phyloP scores from a whole-genome alignment of 257 asterid genomes.

The Lycium barbarum region DNA sequence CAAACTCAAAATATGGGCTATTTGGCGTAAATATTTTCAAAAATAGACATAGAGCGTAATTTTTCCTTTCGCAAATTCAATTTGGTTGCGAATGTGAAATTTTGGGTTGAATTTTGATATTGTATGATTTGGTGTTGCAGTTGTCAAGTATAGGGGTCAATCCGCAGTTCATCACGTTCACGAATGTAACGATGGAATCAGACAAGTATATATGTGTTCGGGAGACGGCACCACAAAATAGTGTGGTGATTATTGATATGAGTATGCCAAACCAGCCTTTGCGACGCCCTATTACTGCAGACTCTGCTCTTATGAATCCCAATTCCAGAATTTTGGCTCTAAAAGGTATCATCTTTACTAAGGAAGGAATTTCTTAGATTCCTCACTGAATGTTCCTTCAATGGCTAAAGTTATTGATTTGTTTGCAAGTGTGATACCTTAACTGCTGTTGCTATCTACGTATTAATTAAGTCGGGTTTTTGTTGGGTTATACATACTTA shows the following conservation, averaged over 20 bases:
- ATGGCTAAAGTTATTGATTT: neutral
- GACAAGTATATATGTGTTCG: slow-evolving; percentile 97
- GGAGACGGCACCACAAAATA: slow-evolving; percentile 95
- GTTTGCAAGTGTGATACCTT: neutral
- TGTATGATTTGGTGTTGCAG: slow-evolving; percentile 63
- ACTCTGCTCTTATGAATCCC: slow-evolving; percentile 98
- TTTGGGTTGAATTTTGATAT: slow-evolving; percentile 43
- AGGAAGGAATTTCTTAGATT: neutral
- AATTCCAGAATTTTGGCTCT: slow-evolving; percentile 86
- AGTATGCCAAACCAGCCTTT: slow-evolving; percentile 96
- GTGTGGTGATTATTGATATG: slow-evolving; percentile 95
- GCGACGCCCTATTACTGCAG: slow-evolving; percentile 98
- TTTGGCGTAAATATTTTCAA: too few relatives aligned
- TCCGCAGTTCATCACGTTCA: slow-evolving; percentile 86
- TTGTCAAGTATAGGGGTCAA: slow-evolving; percentile 95
- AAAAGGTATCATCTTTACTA: slow-evolving; percentile 62
- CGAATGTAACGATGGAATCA: slow-evolving; percentile 98
- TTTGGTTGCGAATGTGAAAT: neutral
- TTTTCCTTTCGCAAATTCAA: neutral
- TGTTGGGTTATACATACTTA: slow-evolving; percentile 11
- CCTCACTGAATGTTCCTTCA: neutral
- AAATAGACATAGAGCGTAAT: neutral
- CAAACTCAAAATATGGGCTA: too few relatives aligned
- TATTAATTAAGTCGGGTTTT: neutral
- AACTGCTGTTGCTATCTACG: slow-evolving; percentile 12